Base-by-base conservation (phyloP, 2,329 filamentous ascomycete species). In the Fusarium pseudocircinatum region DNA sequence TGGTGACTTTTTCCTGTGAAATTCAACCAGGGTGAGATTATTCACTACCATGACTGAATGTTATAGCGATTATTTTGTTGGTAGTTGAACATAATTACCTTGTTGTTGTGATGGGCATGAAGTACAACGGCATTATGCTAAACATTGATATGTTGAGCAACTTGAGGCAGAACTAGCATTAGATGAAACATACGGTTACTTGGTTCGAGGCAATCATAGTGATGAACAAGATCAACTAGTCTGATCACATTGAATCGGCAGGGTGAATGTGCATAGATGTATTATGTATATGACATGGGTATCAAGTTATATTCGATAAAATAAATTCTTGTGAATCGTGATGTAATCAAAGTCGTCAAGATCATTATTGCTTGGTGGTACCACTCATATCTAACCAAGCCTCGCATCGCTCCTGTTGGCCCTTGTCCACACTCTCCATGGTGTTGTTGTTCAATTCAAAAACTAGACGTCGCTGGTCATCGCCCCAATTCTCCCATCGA, bases 401-500 rank as follows among this genome's bases (percentile, higher is more conserved):
- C 22, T 70, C 69, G 67, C 85, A 87, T 59, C 85, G 78, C 11
- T 70, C 72, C 46, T 54, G 66, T 76, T 85, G 80, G 13, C 78
- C 82, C 26, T 65, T 64, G 20, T 78, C 71, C 30, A 83, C 79
- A 4, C 40, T 69, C 77, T 87, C 85, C 81, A 86, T 84, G 28
- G 77, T 74, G 46, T 80, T 79, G 26, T 81, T 80, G 11, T 74
- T 79, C 26, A 81, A 77, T 78, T 85, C 81, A n/a, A 87, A 77
- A 24, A 84, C 70, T 60, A 86, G 69, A 50, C 85, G 77, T 39
- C 44, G 50, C 44, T 78, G 78, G 7, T 70, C 71, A 18, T 61
- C n/a, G 3, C 77, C 80, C 83, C 85, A 87, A 2, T 71, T 53
- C 49, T 77, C 78, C 87, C 86, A 88, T 7, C 57, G 73, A 6